Evolutionary conservation across 2,329 filamentous ascomycete genomes (phyloP).

Genomic region (Nemania sp.): DNA sequence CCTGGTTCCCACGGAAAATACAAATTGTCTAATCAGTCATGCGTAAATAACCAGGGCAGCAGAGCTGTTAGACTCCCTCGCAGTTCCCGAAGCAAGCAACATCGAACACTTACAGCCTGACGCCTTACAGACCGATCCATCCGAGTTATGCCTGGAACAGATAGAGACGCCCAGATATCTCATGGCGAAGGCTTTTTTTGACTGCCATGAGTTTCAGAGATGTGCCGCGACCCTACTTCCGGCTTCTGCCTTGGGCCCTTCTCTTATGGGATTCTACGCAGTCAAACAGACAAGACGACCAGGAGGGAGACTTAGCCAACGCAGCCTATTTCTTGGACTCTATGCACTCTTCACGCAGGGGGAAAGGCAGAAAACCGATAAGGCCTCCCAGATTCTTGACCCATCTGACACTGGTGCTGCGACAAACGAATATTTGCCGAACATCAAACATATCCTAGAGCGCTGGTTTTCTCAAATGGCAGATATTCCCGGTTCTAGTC

Average conservation of each 20-base stretch:
- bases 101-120: background rate
- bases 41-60: background rate
- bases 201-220: constrained; percentile 12
- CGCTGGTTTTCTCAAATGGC: background rate
- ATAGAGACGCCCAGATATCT: constrained; percentile 7
- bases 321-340: constrained; percentile 4
- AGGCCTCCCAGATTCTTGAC: background rate
- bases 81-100: background rate
- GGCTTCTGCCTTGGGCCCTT: background rate
- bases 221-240: constrained; percentile 7
- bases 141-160: background rate
- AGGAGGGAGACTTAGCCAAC: constrained; percentile 1
- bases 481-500: background rate
- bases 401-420: background rate
- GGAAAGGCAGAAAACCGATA: constrained; percentile 8
- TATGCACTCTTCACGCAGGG: constrained; percentile 6
- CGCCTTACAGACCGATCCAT: background rate
- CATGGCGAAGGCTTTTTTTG: constrained; percentile 9
- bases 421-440: background rate
- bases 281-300: too few relatives aligned
- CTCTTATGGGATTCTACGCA: background rate
- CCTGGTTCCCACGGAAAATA: background rate
- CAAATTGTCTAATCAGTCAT: background rate
- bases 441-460: constrained; percentile 2
- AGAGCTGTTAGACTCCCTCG: background rate